Evolutionary conservation across 176 grass and related monocot genomes (phyloP).

Genomic region (Oryza punctata): DNA sequence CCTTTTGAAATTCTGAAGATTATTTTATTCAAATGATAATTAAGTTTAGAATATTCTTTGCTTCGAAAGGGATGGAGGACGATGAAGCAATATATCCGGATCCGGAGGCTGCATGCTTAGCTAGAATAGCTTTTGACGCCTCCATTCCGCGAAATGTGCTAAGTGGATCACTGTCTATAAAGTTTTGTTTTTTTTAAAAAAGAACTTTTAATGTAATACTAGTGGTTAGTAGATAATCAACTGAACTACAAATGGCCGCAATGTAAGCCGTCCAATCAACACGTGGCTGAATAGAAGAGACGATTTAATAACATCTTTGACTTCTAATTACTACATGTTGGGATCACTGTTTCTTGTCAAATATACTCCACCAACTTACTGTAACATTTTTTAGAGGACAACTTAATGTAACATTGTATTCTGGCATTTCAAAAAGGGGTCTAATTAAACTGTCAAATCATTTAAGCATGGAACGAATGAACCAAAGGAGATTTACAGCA

Average conservation of each 20-base stretch:
- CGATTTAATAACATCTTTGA: background rate
- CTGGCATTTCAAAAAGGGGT: background rate
- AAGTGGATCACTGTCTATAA: background rate
- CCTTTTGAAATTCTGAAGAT: background rate
- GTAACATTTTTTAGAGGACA: background rate
- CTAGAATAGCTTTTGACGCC: background rate
- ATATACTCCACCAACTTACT: background rate
- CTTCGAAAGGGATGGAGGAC: background rate
- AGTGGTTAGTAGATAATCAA: background rate
- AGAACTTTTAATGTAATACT: background rate
- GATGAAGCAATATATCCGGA: background rate
- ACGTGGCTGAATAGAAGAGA: background rate
- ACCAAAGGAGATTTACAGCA: background rate
- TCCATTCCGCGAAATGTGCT: slow-evolving; percentile 4
- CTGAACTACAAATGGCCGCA: background rate
- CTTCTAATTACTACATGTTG: background rate
- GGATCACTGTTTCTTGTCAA: background rate
- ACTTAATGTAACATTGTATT: background rate
- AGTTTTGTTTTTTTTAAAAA: background rate
- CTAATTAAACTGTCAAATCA: background rate
- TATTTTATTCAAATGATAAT: background rate
- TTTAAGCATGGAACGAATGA: background rate
- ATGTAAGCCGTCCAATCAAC: background rate
- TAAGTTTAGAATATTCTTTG: background rate
- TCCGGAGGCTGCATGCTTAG: background rate